Base-by-base conservation (phyloP, 352 stramenopile species). In the Nothophytophthora sp. region DNA sequence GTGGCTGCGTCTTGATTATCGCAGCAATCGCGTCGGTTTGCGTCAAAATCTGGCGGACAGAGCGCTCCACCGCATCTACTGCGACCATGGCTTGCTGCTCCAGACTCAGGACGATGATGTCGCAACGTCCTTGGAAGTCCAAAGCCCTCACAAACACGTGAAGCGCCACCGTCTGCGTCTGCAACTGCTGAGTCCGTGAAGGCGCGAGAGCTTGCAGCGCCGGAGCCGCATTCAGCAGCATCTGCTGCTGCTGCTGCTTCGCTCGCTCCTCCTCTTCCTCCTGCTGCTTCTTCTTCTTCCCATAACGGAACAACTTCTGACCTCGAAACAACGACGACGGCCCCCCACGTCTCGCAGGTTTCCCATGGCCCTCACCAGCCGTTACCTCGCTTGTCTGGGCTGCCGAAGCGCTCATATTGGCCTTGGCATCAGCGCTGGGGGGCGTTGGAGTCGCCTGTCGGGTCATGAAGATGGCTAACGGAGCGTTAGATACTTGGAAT, bases 71-170 rank as follows among this genome's bases (percentile, higher is more conserved):
- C 2, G 33, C 30, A 15, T 35, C 53, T 1, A 24, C 57, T 34
- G 50, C 36, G 13, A 47, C 28, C 2, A 67, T 25, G 0, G 55
- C 50, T 23, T 65, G 55, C 5, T 65, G 57, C 30, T 70, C 55
- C 16, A 61, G n/a, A 0, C 35, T 62, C 11, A 70, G 58, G 8
- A 53, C 22, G 35, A 70, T 28, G 1, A 70, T 23, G 35, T 63
- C 53, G 22, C 47, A 40, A 4, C 59, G 59, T 12, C 36, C 59
- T 48, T 63, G 53, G 18, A 41, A 63, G 0, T 55, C 49, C 7
- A 69, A 19, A 10, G 47, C 66, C 30, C 73, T 53, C 2, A 79
- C 7, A 24, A 84, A 51, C 5, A 81, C 46, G 24, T 73, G 45
- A 1, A 73, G 24, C 8, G 53, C 63, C 5, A 63, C 50, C 2